A percentile compares a stretch with the other conserved stretches of the same genome.
phyloP scores from a whole-genome alignment of 257 asterid species.

The Ligustrum vulgare region DNA sequence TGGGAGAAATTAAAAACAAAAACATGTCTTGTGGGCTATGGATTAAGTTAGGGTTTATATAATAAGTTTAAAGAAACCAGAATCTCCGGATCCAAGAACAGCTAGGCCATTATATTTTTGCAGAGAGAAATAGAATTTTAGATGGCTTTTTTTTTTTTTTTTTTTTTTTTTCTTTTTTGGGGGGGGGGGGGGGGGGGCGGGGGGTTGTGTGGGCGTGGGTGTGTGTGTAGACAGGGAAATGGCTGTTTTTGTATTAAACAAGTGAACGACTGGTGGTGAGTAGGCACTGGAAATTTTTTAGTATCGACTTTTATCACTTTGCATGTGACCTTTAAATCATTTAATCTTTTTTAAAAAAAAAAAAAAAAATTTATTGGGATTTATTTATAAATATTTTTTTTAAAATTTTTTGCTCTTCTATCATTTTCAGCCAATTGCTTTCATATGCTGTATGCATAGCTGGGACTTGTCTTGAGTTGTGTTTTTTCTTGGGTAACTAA shows the following conservation, averaged over 20 bases:
- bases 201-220: no score
- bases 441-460: conserved; percentile 5
- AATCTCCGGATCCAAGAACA: conserved; percentile 59
- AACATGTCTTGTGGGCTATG: conserved; percentile 40
- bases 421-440: conserved; percentile 24
- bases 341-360: no score
- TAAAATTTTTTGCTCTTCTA: conserved; percentile 23
- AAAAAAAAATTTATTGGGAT: not conserved
- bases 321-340: conserved; percentile 33
- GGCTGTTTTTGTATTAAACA: conserved; percentile 26
- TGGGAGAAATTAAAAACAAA: conserved; percentile 31
- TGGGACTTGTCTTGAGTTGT: conserved; percentile 10
- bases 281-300: conserved; percentile 23
- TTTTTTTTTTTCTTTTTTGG: no score
- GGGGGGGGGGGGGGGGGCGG: no score
- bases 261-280: conserved; percentile 34
- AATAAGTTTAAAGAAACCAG: conserved; percentile 32
- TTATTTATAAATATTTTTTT: not conserved
- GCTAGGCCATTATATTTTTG: conserved; percentile 43
- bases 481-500: not conserved
- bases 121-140: conserved; percentile 36
- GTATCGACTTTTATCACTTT: conserved; percentile 24
- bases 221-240: conserved; percentile 24
- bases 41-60: conserved; percentile 21
- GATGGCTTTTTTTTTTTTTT: conserved; percentile 34